These are phyloP conservation scores for Diversispora eburnea DNA, from an alignment of 192 early-diverging fungal genomes.

Conservation along the genomic window DNA sequence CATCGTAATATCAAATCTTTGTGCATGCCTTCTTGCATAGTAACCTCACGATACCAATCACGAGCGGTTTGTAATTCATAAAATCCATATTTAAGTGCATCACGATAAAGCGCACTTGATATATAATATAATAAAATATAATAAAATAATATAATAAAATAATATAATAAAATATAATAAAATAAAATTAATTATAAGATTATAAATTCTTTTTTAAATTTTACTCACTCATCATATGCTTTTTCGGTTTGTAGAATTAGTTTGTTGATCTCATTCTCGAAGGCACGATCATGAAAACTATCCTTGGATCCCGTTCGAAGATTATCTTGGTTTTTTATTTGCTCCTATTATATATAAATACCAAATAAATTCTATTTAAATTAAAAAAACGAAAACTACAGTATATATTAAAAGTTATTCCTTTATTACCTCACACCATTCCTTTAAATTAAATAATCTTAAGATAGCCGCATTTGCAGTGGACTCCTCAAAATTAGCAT, in stretches of 20 bases:
- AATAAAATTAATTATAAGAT: too few relatives aligned
- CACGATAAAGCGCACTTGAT: slow-evolving; percentile 75
- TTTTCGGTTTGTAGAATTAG: slow-evolving; percentile 62
- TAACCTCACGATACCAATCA: slow-evolving; percentile 85
- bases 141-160: too few relatives aligned
- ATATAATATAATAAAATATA: background rate
- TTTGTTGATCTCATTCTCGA: slow-evolving; percentile 84
- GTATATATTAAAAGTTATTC: background rate
- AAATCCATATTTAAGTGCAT: slow-evolving; percentile 86
- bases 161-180: too few relatives aligned
- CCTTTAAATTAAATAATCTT: slow-evolving; percentile 81
- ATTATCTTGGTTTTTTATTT: slow-evolving; percentile 40
- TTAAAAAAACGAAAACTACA: background rate
- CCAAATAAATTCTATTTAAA: background rate
- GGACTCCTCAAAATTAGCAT: slow-evolving; percentile 96
- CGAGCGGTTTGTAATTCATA: slow-evolving; percentile 86
- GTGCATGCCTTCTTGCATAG: slow-evolving; percentile 78
- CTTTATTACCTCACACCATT: slow-evolving; percentile 76
- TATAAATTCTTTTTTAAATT: too few relatives aligned
- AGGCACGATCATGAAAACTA: slow-evolving; percentile 85
- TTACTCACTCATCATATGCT: slow-evolving; percentile 58
- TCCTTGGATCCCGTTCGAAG: slow-evolving; percentile 49
- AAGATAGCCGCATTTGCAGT: slow-evolving; percentile 95
- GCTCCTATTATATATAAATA: slow-evolving; percentile 47
- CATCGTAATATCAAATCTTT: slow-evolving; percentile 76